Conservation (phyloP, 2,329 filamentous ascomycete species). For the Pseudogymnoascus sp. region DNA sequence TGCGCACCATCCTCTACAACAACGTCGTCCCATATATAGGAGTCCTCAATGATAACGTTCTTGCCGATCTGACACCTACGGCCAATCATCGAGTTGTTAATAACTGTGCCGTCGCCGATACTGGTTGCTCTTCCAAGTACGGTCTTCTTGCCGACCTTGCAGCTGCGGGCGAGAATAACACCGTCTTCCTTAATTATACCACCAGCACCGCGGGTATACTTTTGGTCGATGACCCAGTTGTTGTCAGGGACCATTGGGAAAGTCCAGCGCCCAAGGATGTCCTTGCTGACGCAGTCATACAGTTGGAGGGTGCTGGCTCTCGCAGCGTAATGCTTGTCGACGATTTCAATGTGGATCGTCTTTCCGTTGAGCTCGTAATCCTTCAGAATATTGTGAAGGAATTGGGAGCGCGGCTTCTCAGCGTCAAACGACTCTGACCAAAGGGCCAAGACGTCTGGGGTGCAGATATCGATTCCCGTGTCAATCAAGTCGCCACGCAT, state of each 20-base stretch:
- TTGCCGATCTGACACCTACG: constrained; percentile 78
- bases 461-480: constrained; percentile 94
- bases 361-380: constrained; percentile 97
- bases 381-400: constrained; percentile 85
- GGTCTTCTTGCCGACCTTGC: constrained; percentile 57
- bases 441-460: constrained; percentile 83
- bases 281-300: constrained; percentile 81
- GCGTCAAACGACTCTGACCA: constrained; percentile 99
- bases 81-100: constrained; percentile 74
- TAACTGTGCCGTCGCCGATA: constrained; percentile 61
- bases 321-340: constrained; percentile 76
- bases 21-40: constrained; percentile 82
- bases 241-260: constrained; percentile 85
- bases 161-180: constrained; percentile 65
- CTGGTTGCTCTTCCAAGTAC: constrained; percentile 70
- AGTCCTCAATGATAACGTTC: constrained; percentile 69
- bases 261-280: constrained; percentile 80
- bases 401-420: constrained; percentile 79
- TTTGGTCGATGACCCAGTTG: constrained; percentile 71
- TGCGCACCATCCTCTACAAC: constrained; percentile 66
- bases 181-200: constrained; percentile 71
- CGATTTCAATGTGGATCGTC: constrained; percentile 85
- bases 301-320: constrained; percentile 77
- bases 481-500: constrained; percentile 87
- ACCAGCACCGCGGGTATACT: constrained; percentile 61